These are phyloP conservation scores for Fusarium sp. DNA, from an alignment of 2,329 filamentous ascomycete genomes.

Conservation along the genomic window DNA sequence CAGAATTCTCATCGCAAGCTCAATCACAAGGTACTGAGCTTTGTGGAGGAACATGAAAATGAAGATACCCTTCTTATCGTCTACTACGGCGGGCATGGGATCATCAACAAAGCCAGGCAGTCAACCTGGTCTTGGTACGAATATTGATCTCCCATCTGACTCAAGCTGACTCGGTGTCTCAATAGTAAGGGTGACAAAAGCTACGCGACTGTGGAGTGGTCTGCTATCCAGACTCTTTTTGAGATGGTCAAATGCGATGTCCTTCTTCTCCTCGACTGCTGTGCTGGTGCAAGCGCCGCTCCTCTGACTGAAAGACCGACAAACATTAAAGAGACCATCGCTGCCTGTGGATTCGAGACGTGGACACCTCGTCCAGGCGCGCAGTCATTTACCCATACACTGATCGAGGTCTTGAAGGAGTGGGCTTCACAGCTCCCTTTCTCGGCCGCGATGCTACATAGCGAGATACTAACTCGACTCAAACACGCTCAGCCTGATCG, in stretches of 20 bases:
- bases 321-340: constrained; percentile 42
- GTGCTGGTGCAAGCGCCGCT: constrained; percentile 40
- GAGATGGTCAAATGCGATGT: constrained; percentile 42
- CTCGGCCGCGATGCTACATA: constrained; percentile 42
- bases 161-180: constrained; percentile 24
- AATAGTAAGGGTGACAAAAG: constrained; percentile 34
- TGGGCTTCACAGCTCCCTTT: constrained; percentile 40
- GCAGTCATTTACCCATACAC: constrained; percentile 39
- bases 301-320: constrained; percentile 38
- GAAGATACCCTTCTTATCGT: constrained; percentile 41
- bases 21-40: constrained; percentile 35
- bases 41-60: constrained; percentile 41
- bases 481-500: constrained; percentile 39
- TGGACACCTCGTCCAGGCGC: constrained; percentile 38
- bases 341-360: constrained; percentile 41
- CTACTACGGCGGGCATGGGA: constrained; percentile 40
- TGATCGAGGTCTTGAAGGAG: constrained; percentile 41
- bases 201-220: constrained; percentile 42
- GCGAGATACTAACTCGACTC: constrained; percentile 39
- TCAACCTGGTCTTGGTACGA: constrained; percentile 42
- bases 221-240: constrained; percentile 41
- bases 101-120: constrained; percentile 40
- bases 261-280: constrained; percentile 39
- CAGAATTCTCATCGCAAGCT: constrained; percentile 39
- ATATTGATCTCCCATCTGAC: background rate